Percentiles rank a stretch among this genome's conserved stretches.
phyloP scores from a whole-genome alignment of 2,329 filamentous ascomycete species.

The Sarocladium oryzae region DNA sequence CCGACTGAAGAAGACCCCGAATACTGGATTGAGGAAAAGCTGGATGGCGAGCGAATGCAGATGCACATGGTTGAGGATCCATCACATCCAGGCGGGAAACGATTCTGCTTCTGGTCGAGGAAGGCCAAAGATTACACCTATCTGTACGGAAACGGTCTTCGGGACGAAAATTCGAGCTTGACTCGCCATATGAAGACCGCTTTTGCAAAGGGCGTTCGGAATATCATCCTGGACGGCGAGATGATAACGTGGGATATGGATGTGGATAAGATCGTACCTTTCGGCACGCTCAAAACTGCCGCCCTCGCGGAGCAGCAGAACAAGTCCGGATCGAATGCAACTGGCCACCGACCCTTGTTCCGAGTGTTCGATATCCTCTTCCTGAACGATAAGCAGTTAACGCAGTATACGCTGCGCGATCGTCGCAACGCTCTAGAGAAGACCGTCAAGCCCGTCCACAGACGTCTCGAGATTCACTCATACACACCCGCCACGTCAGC shows the following conservation, averaged over 20 bases:
- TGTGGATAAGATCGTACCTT: slow-evolving; percentile 76
- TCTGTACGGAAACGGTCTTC: slow-evolving; percentile 73
- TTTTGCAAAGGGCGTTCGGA: slow-evolving; percentile 71
- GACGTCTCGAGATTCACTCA: slow-evolving; percentile 76
- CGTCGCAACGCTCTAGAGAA: slow-evolving; percentile 68
- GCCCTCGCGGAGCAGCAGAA: slow-evolving; percentile 70
- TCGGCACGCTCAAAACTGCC: slow-evolving; percentile 89
- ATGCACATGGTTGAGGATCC: slow-evolving; percentile 80
- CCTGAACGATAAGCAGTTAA: slow-evolving; percentile 74
- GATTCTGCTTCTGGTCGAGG: slow-evolving; percentile 86
- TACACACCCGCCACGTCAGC: slow-evolving; percentile 60
- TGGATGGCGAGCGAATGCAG: slow-evolving; percentile 96
- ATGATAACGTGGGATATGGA: slow-evolving; percentile 98
- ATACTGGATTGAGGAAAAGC: slow-evolving; percentile 97
- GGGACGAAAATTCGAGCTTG: slow-evolving; percentile 68
- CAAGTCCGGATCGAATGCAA: slow-evolving; percentile 44
- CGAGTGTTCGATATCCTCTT: slow-evolving; percentile 88
- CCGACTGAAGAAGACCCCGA: slow-evolving; percentile 62
- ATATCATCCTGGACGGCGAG: slow-evolving; percentile 89
- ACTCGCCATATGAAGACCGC: slow-evolving; percentile 73
- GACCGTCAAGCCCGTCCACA: slow-evolving; percentile 62
- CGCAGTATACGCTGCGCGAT: slow-evolving; percentile 75
- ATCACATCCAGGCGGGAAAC: slow-evolving; percentile 57
- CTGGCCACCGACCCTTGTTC: slow-evolving; percentile 61
- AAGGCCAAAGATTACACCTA: slow-evolving; percentile 97